These are phyloP conservation scores for Chlamydomonas sphaeroides DNA, from an alignment of 139 green algal species.

Conservation along the genomic window DNA sequence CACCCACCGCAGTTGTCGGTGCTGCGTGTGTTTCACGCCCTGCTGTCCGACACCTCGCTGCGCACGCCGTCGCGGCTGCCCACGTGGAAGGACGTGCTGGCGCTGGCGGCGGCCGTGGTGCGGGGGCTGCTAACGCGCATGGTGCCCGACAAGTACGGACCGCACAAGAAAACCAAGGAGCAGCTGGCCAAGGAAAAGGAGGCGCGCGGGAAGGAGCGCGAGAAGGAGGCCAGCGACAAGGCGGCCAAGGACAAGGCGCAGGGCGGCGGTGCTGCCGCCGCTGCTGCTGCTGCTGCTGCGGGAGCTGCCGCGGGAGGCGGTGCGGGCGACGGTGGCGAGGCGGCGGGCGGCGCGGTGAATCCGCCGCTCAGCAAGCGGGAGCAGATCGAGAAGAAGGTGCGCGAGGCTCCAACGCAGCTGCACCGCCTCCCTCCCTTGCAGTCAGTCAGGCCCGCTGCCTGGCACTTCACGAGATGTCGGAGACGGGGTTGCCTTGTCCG, in stretches of 20 bases:
- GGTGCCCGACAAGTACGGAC: constrained; percentile 12
- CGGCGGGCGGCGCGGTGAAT: neutral
- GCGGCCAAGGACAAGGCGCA: neutral
- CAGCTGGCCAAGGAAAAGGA: neutral
- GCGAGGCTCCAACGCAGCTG: too few species aligned
- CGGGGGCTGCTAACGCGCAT: constrained; percentile 69
- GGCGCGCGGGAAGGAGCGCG: neutral
- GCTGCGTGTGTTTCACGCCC: constrained; percentile 76
- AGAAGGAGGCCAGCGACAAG: neutral
- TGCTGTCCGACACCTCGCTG: constrained; percentile 70
- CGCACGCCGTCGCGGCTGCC: constrained; percentile 20
- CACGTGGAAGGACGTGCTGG: too few species aligned
- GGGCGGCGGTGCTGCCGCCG: too few species aligned
- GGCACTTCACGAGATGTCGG: too few species aligned
- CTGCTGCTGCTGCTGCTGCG: neutral
- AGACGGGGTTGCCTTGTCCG: too few species aligned
- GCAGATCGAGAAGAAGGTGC: too few species aligned
- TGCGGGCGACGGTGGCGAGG: neutral
- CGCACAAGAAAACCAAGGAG: neutral
- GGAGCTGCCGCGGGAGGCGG: neutral
- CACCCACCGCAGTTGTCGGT: constrained; percentile 71
- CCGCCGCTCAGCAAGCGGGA: too few species aligned
- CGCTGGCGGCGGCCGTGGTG: constrained; percentile 39
- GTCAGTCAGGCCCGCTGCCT: too few species aligned
- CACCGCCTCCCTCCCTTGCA: too few species aligned